These are phyloP conservation scores for Capsicum pubescens DNA, from an alignment of 257 asterid species.

Conservation along the genomic window DNA sequence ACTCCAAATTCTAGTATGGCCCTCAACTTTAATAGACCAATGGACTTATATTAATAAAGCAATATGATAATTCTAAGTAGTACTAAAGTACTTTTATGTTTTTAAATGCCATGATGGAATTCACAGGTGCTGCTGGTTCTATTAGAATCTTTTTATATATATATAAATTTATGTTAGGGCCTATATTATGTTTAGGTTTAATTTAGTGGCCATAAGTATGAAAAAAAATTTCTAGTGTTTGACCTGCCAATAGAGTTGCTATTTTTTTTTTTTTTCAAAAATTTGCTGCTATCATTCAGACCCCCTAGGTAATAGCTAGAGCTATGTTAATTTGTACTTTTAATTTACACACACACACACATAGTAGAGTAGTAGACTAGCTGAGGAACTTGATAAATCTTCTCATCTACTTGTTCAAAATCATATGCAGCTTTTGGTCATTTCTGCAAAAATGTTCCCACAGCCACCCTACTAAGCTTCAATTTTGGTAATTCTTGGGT, in stretches of 20 bases:
- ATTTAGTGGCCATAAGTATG: constrained; percentile 20
- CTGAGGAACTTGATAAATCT: constrained; percentile 26
- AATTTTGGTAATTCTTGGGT: constrained; percentile 29
- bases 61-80: background rate
- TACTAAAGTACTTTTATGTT: constrained; percentile 14
- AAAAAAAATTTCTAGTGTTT: constrained; percentile 37
- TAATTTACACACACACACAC: background rate
- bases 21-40: background rate
- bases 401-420: constrained; percentile 32
- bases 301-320: background rate
- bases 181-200: constrained; percentile 22
- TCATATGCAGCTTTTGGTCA: constrained; percentile 41
- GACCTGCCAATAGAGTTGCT: constrained; percentile 72
- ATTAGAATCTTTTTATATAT: background rate
- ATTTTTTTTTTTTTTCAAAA: background rate
- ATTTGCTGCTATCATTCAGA: constrained; percentile 30
- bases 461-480: constrained; percentile 28
- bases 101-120: constrained; percentile 16
- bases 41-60: constrained; percentile 6
- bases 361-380: constrained; percentile 9
- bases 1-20: background rate
- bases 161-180: background rate
- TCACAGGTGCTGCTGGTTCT: background rate
- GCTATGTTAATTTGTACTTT: constrained; percentile 19
- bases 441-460: constrained; percentile 13